Evolutionary conservation across 352 stramenopile species (phyloP).

Genomic region (Elongisporangium prolatum): DNA sequence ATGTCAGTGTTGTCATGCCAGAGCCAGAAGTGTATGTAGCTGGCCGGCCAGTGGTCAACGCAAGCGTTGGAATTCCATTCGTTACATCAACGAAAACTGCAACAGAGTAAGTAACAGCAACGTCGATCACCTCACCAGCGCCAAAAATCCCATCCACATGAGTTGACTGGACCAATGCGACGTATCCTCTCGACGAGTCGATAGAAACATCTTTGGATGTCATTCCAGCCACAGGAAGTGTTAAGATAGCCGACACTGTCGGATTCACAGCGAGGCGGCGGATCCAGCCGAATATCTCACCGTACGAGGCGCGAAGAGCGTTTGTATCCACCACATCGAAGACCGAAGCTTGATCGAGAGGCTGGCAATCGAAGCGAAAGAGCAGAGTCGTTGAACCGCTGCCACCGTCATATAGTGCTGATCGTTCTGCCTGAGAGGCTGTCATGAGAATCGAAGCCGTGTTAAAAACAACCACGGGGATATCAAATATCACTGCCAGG

Average conservation of each 20-base stretch:
- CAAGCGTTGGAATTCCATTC: slow-evolving; percentile 29
- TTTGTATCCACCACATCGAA: slow-evolving; percentile 38
- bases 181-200: slow-evolving; percentile 31
- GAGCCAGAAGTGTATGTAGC: slow-evolving; percentile 43
- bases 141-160: slow-evolving; percentile 51
- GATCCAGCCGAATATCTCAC: slow-evolving; percentile 40
- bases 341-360: slow-evolving; percentile 26
- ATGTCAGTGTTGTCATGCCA: slow-evolving; percentile 30
- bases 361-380: slow-evolving; percentile 37
- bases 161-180: slow-evolving; percentile 27
- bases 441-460: slow-evolving; percentile 35
- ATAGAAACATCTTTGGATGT: slow-evolving; percentile 56
- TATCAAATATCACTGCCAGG: slow-evolving; percentile 42
- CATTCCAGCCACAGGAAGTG: slow-evolving; percentile 30
- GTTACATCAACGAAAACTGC: slow-evolving; percentile 36
- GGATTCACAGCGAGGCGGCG: slow-evolving; percentile 28
- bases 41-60: slow-evolving; percentile 27
- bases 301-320: slow-evolving; percentile 36
- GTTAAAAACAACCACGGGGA: slow-evolving; percentile 35
- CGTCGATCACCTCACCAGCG: slow-evolving; percentile 54
- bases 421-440: slow-evolving; percentile 17
- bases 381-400: slow-evolving; percentile 42
- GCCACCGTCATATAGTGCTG: slow-evolving; percentile 38
- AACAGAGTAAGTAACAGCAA: slow-evolving; percentile 43
- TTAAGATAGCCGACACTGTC: slow-evolving; percentile 32